Evolutionary conservation across 768 basidiomycete species (phyloP), one percentile per base, ranked within the genome.

Genomic region (Xerocomus brunneocitrinus): DNA sequence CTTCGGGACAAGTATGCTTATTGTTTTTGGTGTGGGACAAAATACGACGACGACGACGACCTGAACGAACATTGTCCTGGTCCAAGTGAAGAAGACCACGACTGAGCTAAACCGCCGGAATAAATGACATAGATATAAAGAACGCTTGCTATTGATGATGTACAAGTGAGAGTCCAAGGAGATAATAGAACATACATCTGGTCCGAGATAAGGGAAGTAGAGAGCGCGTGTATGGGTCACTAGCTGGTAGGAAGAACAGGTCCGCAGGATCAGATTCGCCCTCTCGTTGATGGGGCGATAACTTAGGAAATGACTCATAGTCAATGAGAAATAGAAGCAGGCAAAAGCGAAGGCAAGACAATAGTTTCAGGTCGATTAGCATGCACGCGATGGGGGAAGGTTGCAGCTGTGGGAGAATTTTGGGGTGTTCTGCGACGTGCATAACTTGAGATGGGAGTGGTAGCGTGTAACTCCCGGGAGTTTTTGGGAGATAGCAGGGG

Each of bases 1-100:
- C 78, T 94, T 46, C 85, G 91, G 25, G 75, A 80, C 36, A 77
- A 74, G 55, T 81, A 91, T 67, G 65, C 75, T 5, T 93, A 93
- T 65, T 93, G 91, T 65, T 92, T 91, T 68, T 93, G 90, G 88
- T 94, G 91, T 65, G 91, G 91, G 12, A 79, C 85, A 12, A 78
- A 83, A 60, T 94, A 92, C 63, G 76, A 79, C 5, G 74, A 76
- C 57, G 66, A 71, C 6, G 78, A 79, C 14, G 86, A 89, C 47
- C 72, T 94, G 74, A 71, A 71, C 36, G 67, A 62, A 35, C 74
- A 82, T 51, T 94, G 91, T 67, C 91, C 91, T 6, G 91, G 91
- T 7, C 65, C 74, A 39, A 78, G 80, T 30, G 91, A 94, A 66
- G 87, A 89, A 38, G 82, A 79, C 55, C 91, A 94, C 67, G 87